phyloP scores from a whole-genome alignment of 441 rosid species.

The Pelargonium myrrhifolium region DNA sequence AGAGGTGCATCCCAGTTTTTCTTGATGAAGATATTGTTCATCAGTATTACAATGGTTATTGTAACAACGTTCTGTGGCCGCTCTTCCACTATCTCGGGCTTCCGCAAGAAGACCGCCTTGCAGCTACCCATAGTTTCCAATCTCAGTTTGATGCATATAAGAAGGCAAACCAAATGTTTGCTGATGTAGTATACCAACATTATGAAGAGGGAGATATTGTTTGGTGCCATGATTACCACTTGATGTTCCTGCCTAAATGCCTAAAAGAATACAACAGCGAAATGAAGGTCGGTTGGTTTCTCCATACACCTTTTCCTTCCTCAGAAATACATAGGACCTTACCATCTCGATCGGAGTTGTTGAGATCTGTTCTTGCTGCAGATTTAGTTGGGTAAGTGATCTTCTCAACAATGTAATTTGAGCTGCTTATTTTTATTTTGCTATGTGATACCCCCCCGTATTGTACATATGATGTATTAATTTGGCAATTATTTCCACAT shows the following conservation, averaged over 20 bases:
- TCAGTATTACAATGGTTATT: conserved; percentile 96
- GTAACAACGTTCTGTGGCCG: conserved; percentile 99
- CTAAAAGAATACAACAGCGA: conserved; percentile 64
- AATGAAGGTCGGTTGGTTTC: conserved; percentile 99
- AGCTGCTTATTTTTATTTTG: not conserved
- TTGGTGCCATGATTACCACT: conserved; percentile 99
- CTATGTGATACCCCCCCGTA: not conserved
- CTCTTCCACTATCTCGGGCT: conserved; percentile 95
- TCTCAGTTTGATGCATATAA: conserved; percentile 94
- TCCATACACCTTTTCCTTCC: conserved; percentile 99
- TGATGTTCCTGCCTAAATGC: conserved; percentile 96
- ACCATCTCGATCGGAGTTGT: conserved; percentile 91
- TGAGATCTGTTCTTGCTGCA: conserved; percentile 94
- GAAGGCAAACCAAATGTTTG: conserved; percentile 97
- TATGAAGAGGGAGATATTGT: conserved; percentile 99
- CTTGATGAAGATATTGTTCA: conserved; percentile 98
- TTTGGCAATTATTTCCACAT: not conserved
- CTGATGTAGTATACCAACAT: conserved; percentile 82
- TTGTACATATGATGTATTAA: not conserved
- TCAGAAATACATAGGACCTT: conserved; percentile 96
- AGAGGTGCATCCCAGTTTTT: conserved; percentile 99
- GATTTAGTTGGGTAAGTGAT: conserved; percentile 88
- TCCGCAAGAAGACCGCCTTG: conserved; percentile 99
- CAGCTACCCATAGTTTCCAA: conserved; percentile 95
- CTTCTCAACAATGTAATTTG: not conserved